Percentiles rank a stretch among this genome's conserved stretches.
Conservation (phyloP, 495 filamentous ascomycete species). For the Beverwykella pulmonaria region DNA sequence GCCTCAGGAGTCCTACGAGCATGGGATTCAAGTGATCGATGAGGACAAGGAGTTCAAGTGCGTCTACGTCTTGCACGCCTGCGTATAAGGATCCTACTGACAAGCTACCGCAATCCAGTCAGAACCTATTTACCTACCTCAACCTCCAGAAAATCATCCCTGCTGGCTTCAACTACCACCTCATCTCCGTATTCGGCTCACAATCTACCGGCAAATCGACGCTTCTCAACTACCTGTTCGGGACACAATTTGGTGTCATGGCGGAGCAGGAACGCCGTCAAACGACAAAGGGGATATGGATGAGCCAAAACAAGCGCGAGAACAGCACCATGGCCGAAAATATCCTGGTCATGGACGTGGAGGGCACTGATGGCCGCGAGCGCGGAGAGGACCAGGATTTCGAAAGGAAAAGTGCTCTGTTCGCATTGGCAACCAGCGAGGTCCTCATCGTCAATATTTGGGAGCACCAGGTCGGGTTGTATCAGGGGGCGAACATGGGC, state of each 20-base stretch:
- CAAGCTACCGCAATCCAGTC: slow-evolving; percentile 51
- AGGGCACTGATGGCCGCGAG: slow-evolving; percentile 96
- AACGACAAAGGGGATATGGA: slow-evolving; percentile 99
- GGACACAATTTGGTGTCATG: slow-evolving; percentile 96
- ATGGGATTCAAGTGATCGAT: slow-evolving; percentile 96
- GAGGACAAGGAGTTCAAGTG: slow-evolving; percentile 97
- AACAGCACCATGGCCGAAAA: slow-evolving; percentile 80
- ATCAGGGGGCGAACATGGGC: slow-evolving; percentile 99
- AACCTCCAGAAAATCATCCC: slow-evolving; percentile 73
- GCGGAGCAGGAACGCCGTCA: slow-evolving; percentile 85
- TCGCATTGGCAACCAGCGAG: slow-evolving; percentile 95
- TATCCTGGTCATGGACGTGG: slow-evolving; percentile 98
- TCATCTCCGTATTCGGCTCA: slow-evolving; percentile 97
- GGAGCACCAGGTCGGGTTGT: slow-evolving; percentile 98
- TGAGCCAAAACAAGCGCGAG: slow-evolving; percentile 88
- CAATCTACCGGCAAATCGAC: slow-evolving; percentile 99
- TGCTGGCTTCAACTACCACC: slow-evolving; percentile 96
- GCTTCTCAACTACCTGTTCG: slow-evolving; percentile 92
- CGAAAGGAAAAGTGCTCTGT: slow-evolving; percentile 95
- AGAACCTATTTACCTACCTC: slow-evolving; percentile 80
- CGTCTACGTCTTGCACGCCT: slow-evolving; percentile 34
- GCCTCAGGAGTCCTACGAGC: slow-evolving; percentile 72
- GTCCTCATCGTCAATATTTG: slow-evolving; percentile 98
- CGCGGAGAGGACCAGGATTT: slow-evolving; percentile 98
- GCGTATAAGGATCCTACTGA: slow-evolving; percentile 20